Conservation (phyloP, 148 eudicot species). For the Rhododendron mucronatum region DNA sequence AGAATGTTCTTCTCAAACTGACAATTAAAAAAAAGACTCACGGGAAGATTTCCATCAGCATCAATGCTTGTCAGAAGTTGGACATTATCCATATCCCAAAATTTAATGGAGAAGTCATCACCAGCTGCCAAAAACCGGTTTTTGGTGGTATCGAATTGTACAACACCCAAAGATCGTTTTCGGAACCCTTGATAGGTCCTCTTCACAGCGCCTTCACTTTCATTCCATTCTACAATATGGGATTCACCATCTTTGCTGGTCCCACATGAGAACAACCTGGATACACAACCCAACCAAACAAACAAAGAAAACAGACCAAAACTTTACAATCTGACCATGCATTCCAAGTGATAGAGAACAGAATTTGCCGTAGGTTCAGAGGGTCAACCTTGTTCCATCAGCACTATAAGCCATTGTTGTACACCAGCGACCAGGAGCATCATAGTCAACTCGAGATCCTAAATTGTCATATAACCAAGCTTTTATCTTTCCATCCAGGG, state of each 20-base stretch:
- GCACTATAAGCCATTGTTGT: slow-evolving; percentile 91
- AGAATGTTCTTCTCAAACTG: neutral
- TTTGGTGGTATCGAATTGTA: slow-evolving; percentile 74
- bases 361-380: slow-evolving; percentile 9
- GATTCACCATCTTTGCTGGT: slow-evolving; percentile 86
- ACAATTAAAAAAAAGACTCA: slow-evolving; percentile 27
- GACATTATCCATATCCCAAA: slow-evolving; percentile 91
- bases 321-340: slow-evolving; percentile 3
- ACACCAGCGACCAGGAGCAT: slow-evolving; percentile 89
- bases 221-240: slow-evolving; percentile 92
- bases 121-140: slow-evolving; percentile 80
- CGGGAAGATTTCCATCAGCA: slow-evolving; percentile 86
- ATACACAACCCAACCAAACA: slow-evolving; percentile 7
- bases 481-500: slow-evolving; percentile 85
- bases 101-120: slow-evolving; percentile 69
- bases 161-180: slow-evolving; percentile 63
- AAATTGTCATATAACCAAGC: slow-evolving; percentile 88
- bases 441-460: slow-evolving; percentile 81
- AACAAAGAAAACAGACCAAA: slow-evolving; percentile 1
- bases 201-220: slow-evolving; percentile 77
- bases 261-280: slow-evolving; percentile 85
- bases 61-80: slow-evolving; percentile 69
- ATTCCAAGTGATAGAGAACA: neutral
- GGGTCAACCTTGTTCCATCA: slow-evolving; percentile 73
- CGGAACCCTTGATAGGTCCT: slow-evolving; percentile 74